Evolutionary conservation across 2,329 filamentous ascomycete genomes (phyloP).

Genomic region (Sporothrix variecibatus): DNA sequence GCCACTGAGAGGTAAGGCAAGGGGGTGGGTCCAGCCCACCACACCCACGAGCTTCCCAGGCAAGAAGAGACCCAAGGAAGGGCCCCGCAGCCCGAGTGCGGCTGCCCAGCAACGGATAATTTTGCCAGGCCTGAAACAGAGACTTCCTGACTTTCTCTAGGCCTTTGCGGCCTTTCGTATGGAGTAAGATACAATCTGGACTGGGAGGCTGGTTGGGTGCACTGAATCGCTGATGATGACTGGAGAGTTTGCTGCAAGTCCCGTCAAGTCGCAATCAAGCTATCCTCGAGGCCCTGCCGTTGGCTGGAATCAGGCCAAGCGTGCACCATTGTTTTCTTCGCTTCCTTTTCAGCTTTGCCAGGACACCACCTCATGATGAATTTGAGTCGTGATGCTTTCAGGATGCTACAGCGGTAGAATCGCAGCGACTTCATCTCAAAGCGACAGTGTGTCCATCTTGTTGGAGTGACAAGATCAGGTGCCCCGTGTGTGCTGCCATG

Average conservation of each 20-base stretch:
- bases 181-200: not conserved
- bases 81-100: conserved; percentile 9
- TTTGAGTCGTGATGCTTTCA: not conserved
- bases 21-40: conserved; percentile 12
- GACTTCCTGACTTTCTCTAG: not conserved
- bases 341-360: not conserved
- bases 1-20: conserved; percentile 15
- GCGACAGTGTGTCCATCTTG: not conserved
- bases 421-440: not conserved
- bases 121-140: conserved; percentile 9
- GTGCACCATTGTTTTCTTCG: not conserved
- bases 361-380: not conserved
- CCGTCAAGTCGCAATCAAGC: not conserved
- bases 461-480: not conserved
- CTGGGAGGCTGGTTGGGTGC: not conserved
- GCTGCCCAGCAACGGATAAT: conserved; percentile 26
- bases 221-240: not conserved
- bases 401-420: not conserved
- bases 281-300: not conserved
- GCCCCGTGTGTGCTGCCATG: not conserved
- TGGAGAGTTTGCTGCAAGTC: not conserved
- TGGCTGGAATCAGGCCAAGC: not conserved
- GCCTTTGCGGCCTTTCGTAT: not conserved
- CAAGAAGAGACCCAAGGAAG: not conserved
- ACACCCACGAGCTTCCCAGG: not conserved